Base-by-base conservation (phyloP, 495 filamentous ascomycete species). In the Aspergillus kassunensis region DNA sequence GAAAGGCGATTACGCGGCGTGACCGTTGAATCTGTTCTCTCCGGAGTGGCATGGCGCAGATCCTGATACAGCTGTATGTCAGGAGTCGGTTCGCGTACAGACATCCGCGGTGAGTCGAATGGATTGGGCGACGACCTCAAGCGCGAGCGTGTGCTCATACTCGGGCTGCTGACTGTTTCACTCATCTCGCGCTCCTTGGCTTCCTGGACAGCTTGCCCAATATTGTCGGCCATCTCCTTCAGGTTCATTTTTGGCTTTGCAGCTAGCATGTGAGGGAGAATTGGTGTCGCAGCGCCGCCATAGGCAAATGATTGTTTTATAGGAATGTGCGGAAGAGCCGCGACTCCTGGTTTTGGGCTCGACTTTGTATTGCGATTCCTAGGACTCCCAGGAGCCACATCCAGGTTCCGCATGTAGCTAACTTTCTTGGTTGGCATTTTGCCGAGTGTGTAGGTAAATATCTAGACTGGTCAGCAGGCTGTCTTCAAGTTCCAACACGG, bases 1-100 rank as follows among this genome's bases (percentile, higher is more conserved):
- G 59, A 60, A 31, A 62, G 63, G 16, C 60, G 67, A 47, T 70
- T 43, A n/a, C n/a, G n/a, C n/a, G n/a, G n/a, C n/a, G n/a, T n/a
- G n/a, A n/a, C n/a, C n/a, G n/a, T n/a, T n/a, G n/a, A n/a, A n/a
- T n/a, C n/a, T n/a, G n/a, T n/a, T n/a, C n/a, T 16, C 48, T 54
- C 27, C 16, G 27, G 8, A 64, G 56, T 9, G 59, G 59, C n/a
- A n/a, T n/a, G n/a, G 30, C 41, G n/a, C 44, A 65, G 63, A 8
- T 56, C 65, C 31, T 66, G 60, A 0, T 61, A 57, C n/a, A 76
- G 59, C 51, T 76, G 73, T 0, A 61, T 48, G 49, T 76, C 73
- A 4, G 73, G 73, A 20, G 73, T 76, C 15, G 73, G 70, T 36
- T 67, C 67, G 7, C 73, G 67, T 25, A 57, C 68, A 13, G 36